Evolutionary conservation across 1,284 basidiomycete genomes (phyloP).

Genomic region (Ustilago cynodontis): DNA sequence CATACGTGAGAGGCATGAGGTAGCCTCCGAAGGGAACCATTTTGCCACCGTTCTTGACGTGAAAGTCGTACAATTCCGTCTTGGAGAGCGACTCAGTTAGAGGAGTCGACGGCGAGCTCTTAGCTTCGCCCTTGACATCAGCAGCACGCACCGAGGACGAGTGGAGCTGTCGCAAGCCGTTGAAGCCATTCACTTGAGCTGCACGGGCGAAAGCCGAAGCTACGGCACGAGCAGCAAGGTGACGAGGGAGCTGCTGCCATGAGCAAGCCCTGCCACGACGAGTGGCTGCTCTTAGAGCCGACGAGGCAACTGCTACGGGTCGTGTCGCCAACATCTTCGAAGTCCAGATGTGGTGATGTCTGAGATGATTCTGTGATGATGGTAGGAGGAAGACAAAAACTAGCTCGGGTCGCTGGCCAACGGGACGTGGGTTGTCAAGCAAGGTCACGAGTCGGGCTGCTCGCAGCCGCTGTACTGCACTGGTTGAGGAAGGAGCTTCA

Average conservation of each 20-base stretch:
- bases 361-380: constrained; percentile 6
- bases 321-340: constrained; percentile 33
- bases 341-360: not conserved
- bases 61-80: constrained; percentile 92
- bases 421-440: not conserved
- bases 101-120: constrained; percentile 30
- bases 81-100: constrained; percentile 36
- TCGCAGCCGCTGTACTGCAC: constrained; percentile 7
- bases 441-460: constrained; percentile 1
- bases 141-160: constrained; percentile 21
- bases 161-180: constrained; percentile 29
- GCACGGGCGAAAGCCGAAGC: constrained; percentile 10
- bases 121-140: constrained; percentile 36
- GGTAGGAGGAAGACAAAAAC: not conserved
- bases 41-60: constrained; percentile 85
- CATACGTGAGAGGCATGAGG: constrained; percentile 90
- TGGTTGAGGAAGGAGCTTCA: constrained; percentile 1
- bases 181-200: not conserved
- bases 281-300: constrained; percentile 28
- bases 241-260: constrained; percentile 24
- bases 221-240: constrained; percentile 26
- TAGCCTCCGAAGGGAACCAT: constrained; percentile 98
- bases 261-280: constrained; percentile 15
- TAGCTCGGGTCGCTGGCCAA: not conserved
- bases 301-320: constrained; percentile 25